A percentile compares a stretch with the other conserved stretches of the same genome.
Conservation (phyloP, 2,329 filamentous ascomycete species). For the Thermothelomyces thermophilus region DNA sequence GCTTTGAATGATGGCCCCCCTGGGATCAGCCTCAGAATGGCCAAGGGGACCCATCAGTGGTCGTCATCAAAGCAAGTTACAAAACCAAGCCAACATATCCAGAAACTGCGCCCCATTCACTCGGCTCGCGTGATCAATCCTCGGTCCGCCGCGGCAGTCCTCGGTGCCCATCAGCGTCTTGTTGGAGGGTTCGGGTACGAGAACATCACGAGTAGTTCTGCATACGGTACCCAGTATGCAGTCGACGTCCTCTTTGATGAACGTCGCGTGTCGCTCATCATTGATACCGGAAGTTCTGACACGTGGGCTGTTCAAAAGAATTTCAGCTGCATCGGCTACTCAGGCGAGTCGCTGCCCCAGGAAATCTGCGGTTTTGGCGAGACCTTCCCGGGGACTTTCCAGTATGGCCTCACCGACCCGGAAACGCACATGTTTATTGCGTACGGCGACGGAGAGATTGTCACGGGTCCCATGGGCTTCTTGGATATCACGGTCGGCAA, state of each 20-base stretch:
- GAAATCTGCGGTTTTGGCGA: conserved; percentile 37
- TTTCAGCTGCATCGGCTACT: conserved; percentile 38
- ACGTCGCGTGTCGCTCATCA: conserved; percentile 29
- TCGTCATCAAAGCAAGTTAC: conserved; percentile 3
- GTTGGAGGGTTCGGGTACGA: conserved; percentile 26
- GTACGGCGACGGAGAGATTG: conserved; percentile 44
- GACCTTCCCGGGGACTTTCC: conserved; percentile 35
- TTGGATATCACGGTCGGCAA: conserved; percentile 42
- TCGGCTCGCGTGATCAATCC: conserved; percentile 14
- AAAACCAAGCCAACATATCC: conserved; percentile 13
- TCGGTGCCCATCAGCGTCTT: conserved; percentile 28
- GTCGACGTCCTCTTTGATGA: conserved; percentile 27
- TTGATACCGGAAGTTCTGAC: conserved; percentile 48
- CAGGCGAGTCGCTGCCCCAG: conserved; percentile 28
- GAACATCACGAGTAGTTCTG: conserved; percentile 30
- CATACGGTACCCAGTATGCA: conserved; percentile 30
- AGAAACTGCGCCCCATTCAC: conserved; percentile 15
- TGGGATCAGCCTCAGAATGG: conserved; percentile 20
- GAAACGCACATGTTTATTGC: conserved; percentile 40
- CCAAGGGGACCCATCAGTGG: conserved; percentile 14
- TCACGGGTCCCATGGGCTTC: conserved; percentile 42
- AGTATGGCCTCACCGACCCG: conserved; percentile 31
- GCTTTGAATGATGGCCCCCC: conserved; percentile 17
- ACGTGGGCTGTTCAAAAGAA: conserved; percentile 40
- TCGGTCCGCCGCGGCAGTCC: conserved; percentile 26